phyloP scores from a whole-genome alignment of 768 basidiomycete genomes.

The Boletus barrowsii region DNA sequence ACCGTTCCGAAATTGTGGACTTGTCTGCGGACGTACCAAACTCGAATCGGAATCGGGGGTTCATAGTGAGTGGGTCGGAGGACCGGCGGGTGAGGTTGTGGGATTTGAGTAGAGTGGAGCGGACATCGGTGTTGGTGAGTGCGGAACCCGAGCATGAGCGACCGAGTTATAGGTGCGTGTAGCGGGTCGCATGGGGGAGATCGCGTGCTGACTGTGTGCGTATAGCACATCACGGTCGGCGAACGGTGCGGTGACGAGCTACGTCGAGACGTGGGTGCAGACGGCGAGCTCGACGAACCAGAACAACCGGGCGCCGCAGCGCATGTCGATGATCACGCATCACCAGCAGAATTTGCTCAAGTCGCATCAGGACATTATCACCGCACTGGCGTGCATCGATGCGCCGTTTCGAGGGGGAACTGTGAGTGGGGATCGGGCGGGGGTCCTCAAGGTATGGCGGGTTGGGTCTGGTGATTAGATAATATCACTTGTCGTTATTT shows the following conservation, averaged over 20 bases:
- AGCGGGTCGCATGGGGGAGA: background rate
- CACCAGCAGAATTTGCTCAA: slow-evolving; percentile 83
- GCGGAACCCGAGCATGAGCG: slow-evolving; percentile 71
- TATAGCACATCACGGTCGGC: slow-evolving; percentile 33
- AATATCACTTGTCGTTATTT: background rate
- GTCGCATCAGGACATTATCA: slow-evolving; percentile 89
- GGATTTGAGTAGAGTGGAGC: slow-evolving; percentile 74
- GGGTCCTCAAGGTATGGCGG: slow-evolving; percentile 88
- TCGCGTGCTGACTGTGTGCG: slow-evolving; percentile 1
- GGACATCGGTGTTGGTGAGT: slow-evolving; percentile 78
- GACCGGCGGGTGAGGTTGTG: slow-evolving; percentile 85
- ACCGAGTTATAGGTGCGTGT: slow-evolving; percentile 68
- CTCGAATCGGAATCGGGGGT: slow-evolving; percentile 55
- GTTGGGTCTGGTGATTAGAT: slow-evolving; percentile 51
- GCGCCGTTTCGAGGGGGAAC: slow-evolving; percentile 91
- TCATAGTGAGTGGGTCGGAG: slow-evolving; percentile 84
- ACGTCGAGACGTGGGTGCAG: slow-evolving; percentile 63
- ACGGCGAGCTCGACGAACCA: slow-evolving; percentile 42
- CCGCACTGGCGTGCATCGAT: slow-evolving; percentile 81
- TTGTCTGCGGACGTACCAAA: slow-evolving; percentile 37
- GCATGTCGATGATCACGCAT: slow-evolving; percentile 74
- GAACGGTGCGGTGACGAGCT: slow-evolving; percentile 46
- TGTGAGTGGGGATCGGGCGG: slow-evolving; percentile 87
- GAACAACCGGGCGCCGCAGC: slow-evolving; percentile 66
- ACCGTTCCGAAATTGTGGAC: slow-evolving; percentile 51